Evolutionary conservation across 2,329 filamentous ascomycete genomes (phyloP), one percentile per base, ranked within the genome.

Genomic region (Xylariaceae sp.): DNA sequence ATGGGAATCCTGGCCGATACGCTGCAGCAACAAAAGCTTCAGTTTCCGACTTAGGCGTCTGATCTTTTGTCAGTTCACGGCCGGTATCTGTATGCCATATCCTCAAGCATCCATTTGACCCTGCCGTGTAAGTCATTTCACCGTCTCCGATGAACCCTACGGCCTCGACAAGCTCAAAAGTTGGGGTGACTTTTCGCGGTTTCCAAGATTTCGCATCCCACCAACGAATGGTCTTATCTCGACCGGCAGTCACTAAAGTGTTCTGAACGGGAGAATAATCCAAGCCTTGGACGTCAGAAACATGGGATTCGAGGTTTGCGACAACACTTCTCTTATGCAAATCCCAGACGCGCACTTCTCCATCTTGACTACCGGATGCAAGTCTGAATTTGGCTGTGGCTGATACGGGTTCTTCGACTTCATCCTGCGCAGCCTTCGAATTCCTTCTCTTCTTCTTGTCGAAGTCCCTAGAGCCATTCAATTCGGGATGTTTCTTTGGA

Each of bases 171-270:
- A 86, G 82, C 65, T 98, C 93, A 27, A 94, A 74, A 17, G 90
- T 86, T 11, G 89, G 91, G 34, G 93, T 82, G 0, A 94, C 85
- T 50, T 85, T 86, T 54, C 83, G 78, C 35, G 82, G 71, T 67
- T 91, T 92, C 90, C 93, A 98, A 19, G 83, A 89, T 53, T 73
- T 79, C 17, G 86, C 78, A 67, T 95, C 86, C 92, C 93, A 98
- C 66, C 94, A 78, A 51, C 93, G 93, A 44, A 93, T 79, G 0
- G 93, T 97, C 71, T 95, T 94, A 70, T 98, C 93, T 68, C 93
- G 80, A 63, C 90, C 87, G 17, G 83, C 89, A 5, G 90, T 93
- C 2, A 98, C 76, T 22, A 98, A 71, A 5, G 82, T 73, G 60
- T 92, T 82, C 59, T 90, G 81, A 44, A 83, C 71, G 0, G 81